Conservation (phyloP, 1,139 yeast genomes). For the Geotrichum carabidarum region DNA sequence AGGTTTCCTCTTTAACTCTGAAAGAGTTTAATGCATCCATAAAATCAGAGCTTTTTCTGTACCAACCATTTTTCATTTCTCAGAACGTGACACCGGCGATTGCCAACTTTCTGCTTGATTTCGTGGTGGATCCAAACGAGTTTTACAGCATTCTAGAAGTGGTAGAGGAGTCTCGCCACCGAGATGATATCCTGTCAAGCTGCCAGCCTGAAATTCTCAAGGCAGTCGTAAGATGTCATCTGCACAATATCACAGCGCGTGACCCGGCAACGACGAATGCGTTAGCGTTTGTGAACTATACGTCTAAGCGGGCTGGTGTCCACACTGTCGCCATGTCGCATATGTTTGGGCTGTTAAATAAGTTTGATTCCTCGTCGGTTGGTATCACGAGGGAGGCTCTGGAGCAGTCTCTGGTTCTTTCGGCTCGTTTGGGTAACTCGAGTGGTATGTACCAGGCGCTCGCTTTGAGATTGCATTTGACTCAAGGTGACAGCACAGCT, state of each 20-base stretch:
- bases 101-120: conserved; percentile 29
- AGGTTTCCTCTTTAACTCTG: conserved; percentile 23
- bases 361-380: conserved; percentile 25
- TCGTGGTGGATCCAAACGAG: conserved; percentile 29
- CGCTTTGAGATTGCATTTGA: conserved; percentile 26
- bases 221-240: conserved; percentile 26
- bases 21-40: conserved; percentile 26
- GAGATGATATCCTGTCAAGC: conserved; percentile 25
- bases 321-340: conserved; percentile 32
- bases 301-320: conserved; percentile 9
- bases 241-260: background rate
- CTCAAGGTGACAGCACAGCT: conserved; percentile 12
- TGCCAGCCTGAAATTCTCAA: conserved; percentile 32
- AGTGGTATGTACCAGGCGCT: conserved; percentile 32
- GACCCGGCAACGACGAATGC: background rate
- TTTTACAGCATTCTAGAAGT: conserved; percentile 30
- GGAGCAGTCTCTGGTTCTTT: conserved; percentile 28
- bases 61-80: conserved; percentile 25
- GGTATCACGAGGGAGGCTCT: conserved; percentile 31
- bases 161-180: conserved; percentile 26
- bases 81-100: conserved; percentile 17
- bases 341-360: conserved; percentile 33
- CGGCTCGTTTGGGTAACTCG: conserved; percentile 33
- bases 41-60: conserved; percentile 24
- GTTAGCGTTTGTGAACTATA: conserved; percentile 3